Conservation (phyloP, 1,284 basidiomycete genomes). For the Polyporus tsugae region DNA sequence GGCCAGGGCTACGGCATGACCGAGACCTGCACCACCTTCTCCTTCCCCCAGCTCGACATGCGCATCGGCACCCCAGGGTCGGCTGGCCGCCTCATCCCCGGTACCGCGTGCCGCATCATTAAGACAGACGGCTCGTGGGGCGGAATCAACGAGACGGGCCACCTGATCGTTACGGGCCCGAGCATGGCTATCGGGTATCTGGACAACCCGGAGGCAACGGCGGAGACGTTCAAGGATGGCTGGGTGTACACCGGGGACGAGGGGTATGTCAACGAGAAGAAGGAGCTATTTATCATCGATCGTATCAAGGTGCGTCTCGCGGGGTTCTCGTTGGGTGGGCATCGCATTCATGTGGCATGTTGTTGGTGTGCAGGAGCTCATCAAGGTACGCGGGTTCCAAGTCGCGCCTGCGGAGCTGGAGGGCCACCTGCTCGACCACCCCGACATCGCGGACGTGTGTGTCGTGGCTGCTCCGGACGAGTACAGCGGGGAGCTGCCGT, state of each 20-base stretch:
- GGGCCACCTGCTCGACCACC: slow-evolving; percentile 74
- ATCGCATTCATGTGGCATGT: not conserved
- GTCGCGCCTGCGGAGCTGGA: slow-evolving; percentile 53
- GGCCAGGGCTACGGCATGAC: slow-evolving; percentile 68
- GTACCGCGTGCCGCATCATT: slow-evolving; percentile 47
- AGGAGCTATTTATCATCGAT: slow-evolving; percentile 53
- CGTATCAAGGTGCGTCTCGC: slow-evolving; percentile 48
- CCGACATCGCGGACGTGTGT: slow-evolving; percentile 57
- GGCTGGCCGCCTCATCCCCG: slow-evolving; percentile 50
- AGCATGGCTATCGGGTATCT: slow-evolving; percentile 52
- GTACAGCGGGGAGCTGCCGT: slow-evolving; percentile 79
- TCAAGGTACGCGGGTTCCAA: slow-evolving; percentile 75
- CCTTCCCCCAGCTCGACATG: slow-evolving; percentile 39
- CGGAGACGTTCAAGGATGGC: slow-evolving; percentile 52
- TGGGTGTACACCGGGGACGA: slow-evolving; percentile 58
- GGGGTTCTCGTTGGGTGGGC: not conserved
- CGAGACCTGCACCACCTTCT: slow-evolving; percentile 57
- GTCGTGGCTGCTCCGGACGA: slow-evolving; percentile 81
- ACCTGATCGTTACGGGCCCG: slow-evolving; percentile 51
- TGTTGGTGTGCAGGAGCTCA: slow-evolving; percentile 54
- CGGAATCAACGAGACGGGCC: slow-evolving; percentile 49
- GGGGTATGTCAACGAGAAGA: slow-evolving; percentile 49
- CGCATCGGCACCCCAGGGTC: slow-evolving; percentile 44
- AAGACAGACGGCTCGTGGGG: slow-evolving; percentile 50
- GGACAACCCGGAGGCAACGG: slow-evolving; percentile 50